phyloP scores from a whole-genome alignment of 1,284 basidiomycete genomes.

The Coniferiporia weirii region DNA sequence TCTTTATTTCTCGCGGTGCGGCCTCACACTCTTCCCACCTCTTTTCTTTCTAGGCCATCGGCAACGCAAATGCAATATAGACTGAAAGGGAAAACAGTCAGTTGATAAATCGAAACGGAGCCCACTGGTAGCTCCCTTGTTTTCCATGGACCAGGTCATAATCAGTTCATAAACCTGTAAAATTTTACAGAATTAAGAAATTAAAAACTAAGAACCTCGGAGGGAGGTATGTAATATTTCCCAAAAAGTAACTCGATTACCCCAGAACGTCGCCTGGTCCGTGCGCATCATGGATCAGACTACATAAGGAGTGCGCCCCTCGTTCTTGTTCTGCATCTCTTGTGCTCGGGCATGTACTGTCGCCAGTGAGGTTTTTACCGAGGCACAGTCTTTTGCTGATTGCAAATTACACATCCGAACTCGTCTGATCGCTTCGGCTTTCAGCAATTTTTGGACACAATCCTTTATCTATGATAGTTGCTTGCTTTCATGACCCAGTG shows the following conservation, averaged over 20 bases:
- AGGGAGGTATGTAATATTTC: too few relatives aligned
- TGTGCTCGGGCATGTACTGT: slow-evolving; percentile 90
- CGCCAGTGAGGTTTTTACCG: slow-evolving; percentile 89
- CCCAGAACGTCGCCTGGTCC: neutral
- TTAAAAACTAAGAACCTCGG: too few relatives aligned
- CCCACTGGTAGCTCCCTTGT: too few relatives aligned
- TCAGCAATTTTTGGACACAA: slow-evolving; percentile 74
- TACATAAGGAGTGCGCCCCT: neutral
- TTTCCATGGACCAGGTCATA: too few relatives aligned
- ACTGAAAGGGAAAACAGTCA: neutral
- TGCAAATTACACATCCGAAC: slow-evolving; percentile 90
- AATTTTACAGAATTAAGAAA: too few relatives aligned
- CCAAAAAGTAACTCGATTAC: neutral
- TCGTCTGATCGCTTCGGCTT: slow-evolving; percentile 71
- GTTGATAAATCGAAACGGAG: too few relatives aligned
- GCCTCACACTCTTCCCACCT: neutral
- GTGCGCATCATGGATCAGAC: neutral
- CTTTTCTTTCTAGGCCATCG: neutral
- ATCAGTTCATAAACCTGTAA: too few relatives aligned
- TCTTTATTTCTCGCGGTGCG: neutral
- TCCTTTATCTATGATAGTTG: too few relatives aligned
- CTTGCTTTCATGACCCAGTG: too few relatives aligned
- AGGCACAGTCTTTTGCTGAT: slow-evolving; percentile 91
- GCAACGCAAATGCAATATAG: neutral
- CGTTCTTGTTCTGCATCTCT: slow-evolving; percentile 52